phyloP scores from a whole-genome alignment of 106 monocot genomes.

The Allium cepa region DNA sequence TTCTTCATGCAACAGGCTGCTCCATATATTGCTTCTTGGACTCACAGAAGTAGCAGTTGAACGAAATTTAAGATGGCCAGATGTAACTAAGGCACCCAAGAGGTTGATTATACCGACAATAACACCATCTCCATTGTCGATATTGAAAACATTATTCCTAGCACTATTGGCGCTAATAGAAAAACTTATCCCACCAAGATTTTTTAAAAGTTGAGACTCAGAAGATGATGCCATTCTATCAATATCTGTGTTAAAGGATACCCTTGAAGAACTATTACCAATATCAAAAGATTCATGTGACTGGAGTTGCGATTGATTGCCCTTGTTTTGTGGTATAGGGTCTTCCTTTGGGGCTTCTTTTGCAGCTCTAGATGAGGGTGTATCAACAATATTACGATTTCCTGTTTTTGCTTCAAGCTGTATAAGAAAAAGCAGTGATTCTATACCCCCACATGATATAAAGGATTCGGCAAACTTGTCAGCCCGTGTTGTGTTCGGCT shows the following conservation, averaged over 20 bases:
- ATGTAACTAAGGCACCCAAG: slow-evolving; percentile 71
- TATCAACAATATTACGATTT: slow-evolving; percentile 41
- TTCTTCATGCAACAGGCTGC: slow-evolving; percentile 45
- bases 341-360: slow-evolving; percentile 6
- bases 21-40: slow-evolving; percentile 20
- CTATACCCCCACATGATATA: slow-evolving; percentile 77
- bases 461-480: slow-evolving; percentile 80
- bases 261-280: slow-evolving; percentile 13
- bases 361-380: slow-evolving; percentile 6
- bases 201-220: slow-evolving; percentile 49
- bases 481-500: slow-evolving; percentile 76
- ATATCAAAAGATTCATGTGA: slow-evolving; percentile 14
- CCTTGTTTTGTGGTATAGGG: slow-evolving; percentile 12
- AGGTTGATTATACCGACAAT: slow-evolving; percentile 86
- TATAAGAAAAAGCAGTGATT: slow-evolving; percentile 84
- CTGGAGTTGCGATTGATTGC: slow-evolving; percentile 16
- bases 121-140: slow-evolving; percentile 88
- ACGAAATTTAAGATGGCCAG: slow-evolving; percentile 64
- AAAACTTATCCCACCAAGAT: slow-evolving; percentile 67
- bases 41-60: slow-evolving; percentile 28
- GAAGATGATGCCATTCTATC: slow-evolving; percentile 41
- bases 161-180: slow-evolving; percentile 77
- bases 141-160: slow-evolving; percentile 77
- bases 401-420: slow-evolving; percentile 81
- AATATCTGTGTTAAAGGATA: slow-evolving; percentile 17